A percentile compares a stretch with the other conserved stretches of the same genome.
Conservation (phyloP, 768 basidiomycete species). For the Porpolomopsis calyptriformis region DNA sequence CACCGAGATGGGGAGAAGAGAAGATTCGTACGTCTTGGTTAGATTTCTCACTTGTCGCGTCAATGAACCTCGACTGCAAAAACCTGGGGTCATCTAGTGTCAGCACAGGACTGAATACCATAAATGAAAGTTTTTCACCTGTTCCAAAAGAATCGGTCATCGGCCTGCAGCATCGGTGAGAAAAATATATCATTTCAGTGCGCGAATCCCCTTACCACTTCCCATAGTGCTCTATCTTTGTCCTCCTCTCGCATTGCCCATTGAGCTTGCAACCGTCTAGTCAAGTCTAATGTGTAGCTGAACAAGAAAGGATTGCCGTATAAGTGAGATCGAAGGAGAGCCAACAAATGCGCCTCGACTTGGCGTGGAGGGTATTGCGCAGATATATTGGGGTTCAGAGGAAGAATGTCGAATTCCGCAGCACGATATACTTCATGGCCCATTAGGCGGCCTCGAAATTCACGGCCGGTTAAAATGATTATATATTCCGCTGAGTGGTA, state of each 20-base stretch:
- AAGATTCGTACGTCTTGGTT: constrained; percentile 51
- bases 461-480: constrained; percentile 76
- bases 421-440: constrained; percentile 83
- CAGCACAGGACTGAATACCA: constrained; percentile 40
- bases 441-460: constrained; percentile 67
- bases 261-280: constrained; percentile 78
- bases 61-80: constrained; percentile 29
- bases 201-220: constrained; percentile 42
- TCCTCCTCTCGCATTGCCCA: constrained; percentile 46
- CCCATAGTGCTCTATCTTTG: constrained; percentile 55
- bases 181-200: neutral
- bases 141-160: constrained; percentile 99
- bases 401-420: constrained; percentile 84
- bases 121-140: constrained; percentile 39
- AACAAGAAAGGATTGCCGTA: constrained; percentile 75
- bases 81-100: constrained; percentile 29
- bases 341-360: constrained; percentile 79
- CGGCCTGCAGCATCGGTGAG: constrained; percentile 34
- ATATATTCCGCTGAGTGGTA: constrained; percentile 74
- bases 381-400: constrained; percentile 63
- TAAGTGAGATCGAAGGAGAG: constrained; percentile 79
- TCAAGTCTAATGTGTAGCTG: constrained; percentile 86
- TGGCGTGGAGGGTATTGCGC: constrained; percentile 64
- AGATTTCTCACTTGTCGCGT: constrained; percentile 33
- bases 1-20: neutral